These are phyloP conservation scores for Athelia sp. DNA, from an alignment of 1,284 basidiomycete species.

Conservation along the genomic window DNA sequence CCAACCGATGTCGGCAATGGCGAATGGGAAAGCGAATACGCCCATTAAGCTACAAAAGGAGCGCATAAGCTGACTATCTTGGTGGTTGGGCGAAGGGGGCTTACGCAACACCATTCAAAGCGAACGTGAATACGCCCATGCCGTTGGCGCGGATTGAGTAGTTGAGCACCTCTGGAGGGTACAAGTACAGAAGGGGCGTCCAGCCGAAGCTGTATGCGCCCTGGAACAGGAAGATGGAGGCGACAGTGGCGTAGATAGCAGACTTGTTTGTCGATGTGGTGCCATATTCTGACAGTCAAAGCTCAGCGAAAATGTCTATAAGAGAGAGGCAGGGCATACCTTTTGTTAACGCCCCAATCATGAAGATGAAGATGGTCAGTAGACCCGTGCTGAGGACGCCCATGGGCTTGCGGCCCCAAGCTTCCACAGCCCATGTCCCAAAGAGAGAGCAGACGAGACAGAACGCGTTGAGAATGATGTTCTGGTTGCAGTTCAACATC, in stretches of 20 bases:
- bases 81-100: conserved; percentile 1
- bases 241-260: conserved; percentile 18
- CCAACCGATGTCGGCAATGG: conserved; percentile 15
- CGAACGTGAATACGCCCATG: conserved; percentile 15
- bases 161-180: conserved; percentile 18
- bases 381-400: conserved; percentile 13
- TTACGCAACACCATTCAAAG: conserved; percentile 16
- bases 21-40: conserved; percentile 18
- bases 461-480: conserved; percentile 19
- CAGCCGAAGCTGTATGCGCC: conserved; percentile 18
- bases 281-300: conserved; percentile 9
- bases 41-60: conserved; percentile 12
- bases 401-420: conserved; percentile 15
- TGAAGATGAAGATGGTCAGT: conserved; percentile 15
- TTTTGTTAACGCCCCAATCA: conserved; percentile 18
- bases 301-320: not conserved
- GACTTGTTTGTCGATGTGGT: conserved; percentile 14
- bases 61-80: not conserved
- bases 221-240: conserved; percentile 18
- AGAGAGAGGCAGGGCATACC: conserved; percentile 3
- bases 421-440: conserved; percentile 17
- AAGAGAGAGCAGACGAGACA: conserved; percentile 15
- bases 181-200: conserved; percentile 18
- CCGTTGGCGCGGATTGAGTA: conserved; percentile 19
- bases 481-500: conserved; percentile 7